These are phyloP conservation scores for Blastobotrys americana DNA, from an alignment of 805 yeast genomes.

Conservation along the genomic window DNA sequence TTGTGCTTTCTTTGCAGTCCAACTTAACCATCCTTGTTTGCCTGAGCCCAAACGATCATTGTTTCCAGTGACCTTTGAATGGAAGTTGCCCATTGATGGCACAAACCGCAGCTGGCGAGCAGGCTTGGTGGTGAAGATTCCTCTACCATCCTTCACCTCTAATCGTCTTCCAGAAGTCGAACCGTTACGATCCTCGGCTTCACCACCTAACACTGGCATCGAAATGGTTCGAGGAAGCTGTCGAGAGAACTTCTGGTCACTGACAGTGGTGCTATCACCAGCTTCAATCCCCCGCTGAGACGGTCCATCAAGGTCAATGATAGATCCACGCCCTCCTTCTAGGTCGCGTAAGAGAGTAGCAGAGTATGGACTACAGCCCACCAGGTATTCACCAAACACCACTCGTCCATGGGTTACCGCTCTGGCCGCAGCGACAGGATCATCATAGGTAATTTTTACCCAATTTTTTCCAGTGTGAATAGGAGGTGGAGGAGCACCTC, in stretches of 20 bases:
- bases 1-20: constrained; percentile 32
- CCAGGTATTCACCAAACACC: constrained; percentile 49
- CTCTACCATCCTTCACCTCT: constrained; percentile 20
- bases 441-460: constrained; percentile 83
- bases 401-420: constrained; percentile 65
- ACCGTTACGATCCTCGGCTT: neutral
- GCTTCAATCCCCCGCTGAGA: neutral
- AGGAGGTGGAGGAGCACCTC: constrained; percentile 36
- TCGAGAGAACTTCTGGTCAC: neutral
- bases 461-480: constrained; percentile 81
- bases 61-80: constrained; percentile 6
- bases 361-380: constrained; percentile 66
- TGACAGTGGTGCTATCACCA: neutral
- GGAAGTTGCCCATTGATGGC: constrained; percentile 12
- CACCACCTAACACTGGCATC: constrained; percentile 15
- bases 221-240: constrained; percentile 15
- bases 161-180: constrained; percentile 7
- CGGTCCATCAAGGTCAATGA: constrained; percentile 7
- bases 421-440: constrained; percentile 65
- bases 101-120: constrained; percentile 8
- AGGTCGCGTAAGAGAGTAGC: constrained; percentile 31
- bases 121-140: constrained; percentile 23
- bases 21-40: constrained; percentile 27
- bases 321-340: neutral
- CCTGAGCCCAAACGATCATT: constrained; percentile 4